A percentile compares a stretch with the other conserved stretches of the same genome.
Conservation (phyloP, 2,329 filamentous ascomycete species). For the Fusarium piperis region DNA sequence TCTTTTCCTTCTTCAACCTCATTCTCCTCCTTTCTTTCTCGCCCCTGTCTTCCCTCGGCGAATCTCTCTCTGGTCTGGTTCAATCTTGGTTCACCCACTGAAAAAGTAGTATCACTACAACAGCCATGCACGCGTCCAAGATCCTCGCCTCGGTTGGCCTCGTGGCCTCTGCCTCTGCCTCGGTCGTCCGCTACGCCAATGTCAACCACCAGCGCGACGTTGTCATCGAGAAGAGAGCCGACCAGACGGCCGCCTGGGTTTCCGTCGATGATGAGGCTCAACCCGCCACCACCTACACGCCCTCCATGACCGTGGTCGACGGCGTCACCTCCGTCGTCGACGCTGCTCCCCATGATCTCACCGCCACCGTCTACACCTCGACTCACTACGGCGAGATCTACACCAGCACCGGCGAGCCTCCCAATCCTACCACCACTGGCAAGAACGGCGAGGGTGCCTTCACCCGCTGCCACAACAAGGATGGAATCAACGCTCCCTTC, state of each 20-base stretch:
- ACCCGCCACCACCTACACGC: constrained; percentile 59
- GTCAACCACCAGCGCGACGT: constrained; percentile 24
- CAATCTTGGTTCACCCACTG: background rate
- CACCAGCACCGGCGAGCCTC: constrained; percentile 55
- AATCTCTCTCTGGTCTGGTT: background rate
- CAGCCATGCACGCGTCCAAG: constrained; percentile 46
- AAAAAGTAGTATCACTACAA: background rate
- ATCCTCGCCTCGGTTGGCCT: constrained; percentile 46
- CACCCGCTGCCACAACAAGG: constrained; percentile 58
- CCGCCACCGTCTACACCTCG: constrained; percentile 54
- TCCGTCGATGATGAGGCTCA: constrained; percentile 58
- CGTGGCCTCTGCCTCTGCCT: constrained; percentile 38
- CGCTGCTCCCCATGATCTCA: constrained; percentile 57
- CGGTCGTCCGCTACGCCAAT: constrained; percentile 32
- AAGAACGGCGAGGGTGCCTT: constrained; percentile 59
- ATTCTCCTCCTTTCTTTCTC: constrained; percentile 3
- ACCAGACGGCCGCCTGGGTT: constrained; percentile 61
- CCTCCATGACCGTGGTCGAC: constrained; percentile 56
- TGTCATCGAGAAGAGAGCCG: constrained; percentile 40
- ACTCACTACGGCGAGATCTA: constrained; percentile 49
- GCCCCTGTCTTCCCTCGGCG: constrained; percentile 29
- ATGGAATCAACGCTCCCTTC: constrained; percentile 60
- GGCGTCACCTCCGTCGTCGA: constrained; percentile 54
- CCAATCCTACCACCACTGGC: constrained; percentile 55
- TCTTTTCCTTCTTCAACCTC: background rate